A percentile compares a stretch with the other conserved stretches of the same genome.
Evolutionary conservation across 352 stramenopile genomes (phyloP).

Genomic region (Aphanomyces astaci): DNA sequence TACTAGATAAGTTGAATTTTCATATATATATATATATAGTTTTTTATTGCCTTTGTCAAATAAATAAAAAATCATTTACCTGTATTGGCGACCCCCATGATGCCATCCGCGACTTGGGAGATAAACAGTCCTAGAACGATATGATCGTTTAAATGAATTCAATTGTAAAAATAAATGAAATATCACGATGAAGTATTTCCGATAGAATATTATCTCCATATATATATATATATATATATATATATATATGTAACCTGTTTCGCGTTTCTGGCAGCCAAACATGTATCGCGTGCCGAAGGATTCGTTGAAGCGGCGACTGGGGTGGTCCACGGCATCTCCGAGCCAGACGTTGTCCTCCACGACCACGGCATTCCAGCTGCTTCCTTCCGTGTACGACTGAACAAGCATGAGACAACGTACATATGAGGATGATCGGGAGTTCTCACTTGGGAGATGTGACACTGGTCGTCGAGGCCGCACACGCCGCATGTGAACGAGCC

Average conservation of each 20-base stretch:
- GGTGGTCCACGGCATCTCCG: constrained; percentile 35
- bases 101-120: constrained; percentile 81
- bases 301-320: constrained; percentile 33
- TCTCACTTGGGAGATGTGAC: constrained; percentile 48
- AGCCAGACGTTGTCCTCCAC: constrained; percentile 77
- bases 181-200: no score
- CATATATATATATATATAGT: no score
- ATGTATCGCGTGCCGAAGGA: constrained; percentile 65
- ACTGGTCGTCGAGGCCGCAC: constrained; percentile 42
- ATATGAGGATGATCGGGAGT: neutral
- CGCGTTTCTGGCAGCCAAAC: constrained; percentile 70
- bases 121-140: constrained; percentile 48
- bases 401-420: neutral
- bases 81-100: constrained; percentile 64
- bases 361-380: constrained; percentile 69
- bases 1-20: no score
- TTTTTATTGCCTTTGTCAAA: no score
- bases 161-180: neutral
- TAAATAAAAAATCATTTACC: neutral
- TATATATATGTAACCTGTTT: no score
- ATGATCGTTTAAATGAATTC: neutral
- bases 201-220: no score
- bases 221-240: no score
- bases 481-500: constrained; percentile 48
- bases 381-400: constrained; percentile 80